phyloP scores from a whole-genome alignment of 345 rosid genomes.

The Raphanus raphanistrum region DNA sequence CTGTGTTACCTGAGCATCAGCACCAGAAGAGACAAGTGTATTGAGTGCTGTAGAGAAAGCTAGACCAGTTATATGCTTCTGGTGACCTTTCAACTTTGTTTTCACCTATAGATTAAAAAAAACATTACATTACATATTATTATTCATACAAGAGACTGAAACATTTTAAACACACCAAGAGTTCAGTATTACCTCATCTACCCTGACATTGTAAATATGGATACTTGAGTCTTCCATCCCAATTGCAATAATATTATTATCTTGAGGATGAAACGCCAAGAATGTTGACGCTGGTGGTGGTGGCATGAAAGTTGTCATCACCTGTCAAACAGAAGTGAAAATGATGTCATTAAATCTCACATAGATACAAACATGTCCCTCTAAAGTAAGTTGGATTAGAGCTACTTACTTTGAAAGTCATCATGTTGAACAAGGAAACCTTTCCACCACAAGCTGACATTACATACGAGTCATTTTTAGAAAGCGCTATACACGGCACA shows the following conservation, averaged over 20 bases:
- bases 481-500: conserved; percentile 57
- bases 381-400: not conserved
- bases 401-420: conserved; percentile 51
- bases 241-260: conserved; percentile 58
- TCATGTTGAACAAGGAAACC: conserved; percentile 57
- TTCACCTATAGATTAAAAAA: conserved; percentile 50
- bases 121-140: conserved; percentile 8
- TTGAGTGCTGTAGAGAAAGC: conserved; percentile 68
- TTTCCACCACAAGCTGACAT: conserved; percentile 66
- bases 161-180: not conserved
- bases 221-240: conserved; percentile 61
- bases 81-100: conserved; percentile 73
- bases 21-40: conserved; percentile 76
- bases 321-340: conserved; percentile 38
- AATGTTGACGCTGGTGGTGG: conserved; percentile 62
- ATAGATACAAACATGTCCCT: not conserved
- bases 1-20: conserved; percentile 73
- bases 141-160: not conserved
- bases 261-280: conserved; percentile 59
- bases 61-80: conserved; percentile 68
- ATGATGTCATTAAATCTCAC: conserved; percentile 1
- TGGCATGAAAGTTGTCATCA: conserved; percentile 60
- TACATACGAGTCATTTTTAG: conserved; percentile 63
- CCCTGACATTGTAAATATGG: conserved; percentile 57
- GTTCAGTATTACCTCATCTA: conserved; percentile 48